Percentiles rank a stretch among this genome's conserved stretches.
phyloP scores from a whole-genome alignment of 768 basidiomycete species.

The Rhodotorula graminis region DNA sequence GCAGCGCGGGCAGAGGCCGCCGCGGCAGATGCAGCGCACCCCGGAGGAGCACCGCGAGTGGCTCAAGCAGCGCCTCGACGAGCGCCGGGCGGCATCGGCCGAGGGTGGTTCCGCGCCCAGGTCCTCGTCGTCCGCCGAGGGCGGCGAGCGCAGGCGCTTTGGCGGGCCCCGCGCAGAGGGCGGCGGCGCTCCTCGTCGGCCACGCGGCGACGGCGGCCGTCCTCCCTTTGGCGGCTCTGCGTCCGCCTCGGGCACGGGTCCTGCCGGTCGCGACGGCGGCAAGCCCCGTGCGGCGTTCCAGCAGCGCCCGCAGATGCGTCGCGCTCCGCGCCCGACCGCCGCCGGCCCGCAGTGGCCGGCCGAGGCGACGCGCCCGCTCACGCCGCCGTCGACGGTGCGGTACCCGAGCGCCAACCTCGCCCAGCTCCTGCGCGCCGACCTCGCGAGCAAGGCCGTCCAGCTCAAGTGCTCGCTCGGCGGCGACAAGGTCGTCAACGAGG shows the following conservation, averaged over 20 bases:
- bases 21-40: not conserved
- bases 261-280: not conserved
- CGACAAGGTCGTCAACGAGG: not conserved
- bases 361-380: slow-evolving; percentile 13
- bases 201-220: not conserved
- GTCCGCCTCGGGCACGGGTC: not conserved
- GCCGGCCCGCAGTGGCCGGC: not conserved
- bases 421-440: slow-evolving; percentile 17
- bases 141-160: not conserved
- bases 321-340: not conserved
- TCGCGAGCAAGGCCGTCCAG: slow-evolving; percentile 2
- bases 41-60: not conserved
- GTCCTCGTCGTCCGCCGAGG: not conserved
- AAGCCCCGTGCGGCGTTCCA: not conserved
- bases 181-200: not conserved
- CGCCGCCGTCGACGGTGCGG: not conserved
- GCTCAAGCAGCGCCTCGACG: not conserved
- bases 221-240: not conserved
- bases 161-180: not conserved
- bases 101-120: not conserved
- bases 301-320: not conserved
- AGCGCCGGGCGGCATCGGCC: not conserved
- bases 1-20: not conserved
- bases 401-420: slow-evolving; percentile 15
- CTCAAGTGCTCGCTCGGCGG: slow-evolving; percentile 10